phyloP scores from a whole-genome alignment of 176 grass and related monocot species.

The Chloris gayana region DNA sequence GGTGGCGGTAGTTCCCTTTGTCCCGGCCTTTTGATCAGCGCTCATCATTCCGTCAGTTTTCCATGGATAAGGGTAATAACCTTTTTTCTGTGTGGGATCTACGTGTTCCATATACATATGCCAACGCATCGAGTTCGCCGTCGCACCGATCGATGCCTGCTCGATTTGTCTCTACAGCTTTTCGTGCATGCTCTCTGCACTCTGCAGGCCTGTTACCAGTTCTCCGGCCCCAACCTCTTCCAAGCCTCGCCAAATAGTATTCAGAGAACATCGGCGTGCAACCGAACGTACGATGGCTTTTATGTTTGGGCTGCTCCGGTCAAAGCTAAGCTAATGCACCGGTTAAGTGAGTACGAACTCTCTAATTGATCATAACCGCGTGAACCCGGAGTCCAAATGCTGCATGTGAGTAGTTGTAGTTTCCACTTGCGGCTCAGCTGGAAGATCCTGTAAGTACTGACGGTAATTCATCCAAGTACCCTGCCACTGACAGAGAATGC shows the following conservation, averaged over 20 bases:
- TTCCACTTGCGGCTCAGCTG: background rate
- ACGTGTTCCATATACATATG: too few species aligned
- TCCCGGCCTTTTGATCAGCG: background rate
- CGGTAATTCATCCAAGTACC: too few species aligned
- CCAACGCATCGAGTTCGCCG: too few species aligned
- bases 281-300: background rate
- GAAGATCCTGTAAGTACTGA: too few species aligned
- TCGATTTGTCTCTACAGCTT: too few species aligned
- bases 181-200: too few species aligned
- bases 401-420: background rate
- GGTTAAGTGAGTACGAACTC: background rate
- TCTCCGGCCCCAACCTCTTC: too few species aligned
- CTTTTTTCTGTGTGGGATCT: conserved; percentile 13
- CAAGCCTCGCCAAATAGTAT: too few species aligned
- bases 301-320: background rate
- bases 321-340: too few species aligned
- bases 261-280: background rate
- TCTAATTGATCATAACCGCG: conserved; percentile 4
- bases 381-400: background rate
- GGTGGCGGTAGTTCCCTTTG: background rate
- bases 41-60: background rate
- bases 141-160: too few species aligned
- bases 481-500: too few species aligned
- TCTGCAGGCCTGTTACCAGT: too few species aligned
- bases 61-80: background rate